Percentiles rank a stretch among this genome's conserved stretches.
phyloP scores from a whole-genome alignment of 1,284 basidiomycete genomes.

The Tilletia caries region DNA sequence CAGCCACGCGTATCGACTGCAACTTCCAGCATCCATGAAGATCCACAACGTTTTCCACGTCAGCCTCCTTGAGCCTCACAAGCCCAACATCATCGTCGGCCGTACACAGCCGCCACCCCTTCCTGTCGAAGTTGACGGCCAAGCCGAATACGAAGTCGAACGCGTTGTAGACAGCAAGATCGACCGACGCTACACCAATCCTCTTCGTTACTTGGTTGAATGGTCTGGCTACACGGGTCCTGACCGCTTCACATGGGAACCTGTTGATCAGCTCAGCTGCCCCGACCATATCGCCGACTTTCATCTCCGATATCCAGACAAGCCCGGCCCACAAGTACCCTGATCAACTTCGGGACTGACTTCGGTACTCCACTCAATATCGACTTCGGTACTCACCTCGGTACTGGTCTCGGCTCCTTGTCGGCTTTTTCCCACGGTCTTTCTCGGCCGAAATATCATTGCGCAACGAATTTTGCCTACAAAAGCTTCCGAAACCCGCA shows the following conservation, averaged over 20 bases:
- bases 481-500: background rate
- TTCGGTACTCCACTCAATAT: background rate
- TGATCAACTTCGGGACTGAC: background rate
- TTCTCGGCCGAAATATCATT: background rate
- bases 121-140: slow-evolving; percentile 4
- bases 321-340: background rate
- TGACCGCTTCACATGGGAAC: slow-evolving; percentile 10
- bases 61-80: slow-evolving; percentile 10
- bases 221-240: slow-evolving; percentile 6
- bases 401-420: background rate
- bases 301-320: background rate
- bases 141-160: slow-evolving; percentile 10
- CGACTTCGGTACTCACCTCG: slow-evolving; percentile 3
- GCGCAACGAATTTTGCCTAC: background rate
- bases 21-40: slow-evolving; percentile 1
- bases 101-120: slow-evolving; percentile 5
- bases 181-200: background rate
- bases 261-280: slow-evolving; percentile 3
- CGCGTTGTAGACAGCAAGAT: background rate
- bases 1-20: background rate
- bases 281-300: background rate
- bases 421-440: background rate
- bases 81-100: slow-evolving; percentile 1
- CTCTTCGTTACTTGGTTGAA: slow-evolving; percentile 1
- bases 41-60: slow-evolving; percentile 17